A percentile compares a stretch with the other conserved stretches of the same genome.
These are phyloP conservation scores for Trifolium dubium DNA, from an alignment of 306 rosid genomes.

Conservation along the genomic window DNA sequence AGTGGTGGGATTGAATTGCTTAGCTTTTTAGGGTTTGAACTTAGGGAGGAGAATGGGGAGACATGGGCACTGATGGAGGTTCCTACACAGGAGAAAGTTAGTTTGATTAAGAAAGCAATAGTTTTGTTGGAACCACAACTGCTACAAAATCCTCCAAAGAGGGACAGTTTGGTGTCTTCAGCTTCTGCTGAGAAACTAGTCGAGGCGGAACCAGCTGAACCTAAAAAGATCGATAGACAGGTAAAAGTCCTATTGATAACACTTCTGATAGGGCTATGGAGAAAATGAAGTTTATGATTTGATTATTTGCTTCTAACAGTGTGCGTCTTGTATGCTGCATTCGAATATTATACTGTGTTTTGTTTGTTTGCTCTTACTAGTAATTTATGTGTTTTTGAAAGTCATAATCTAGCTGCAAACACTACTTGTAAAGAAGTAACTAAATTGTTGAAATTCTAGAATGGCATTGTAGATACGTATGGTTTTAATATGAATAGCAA, in stretches of 20 bases:
- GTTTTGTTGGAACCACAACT: slow-evolving; percentile 58
- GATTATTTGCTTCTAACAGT: slow-evolving; percentile 13
- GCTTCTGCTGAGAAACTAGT: slow-evolving; percentile 42
- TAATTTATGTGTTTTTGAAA: slow-evolving; percentile 8
- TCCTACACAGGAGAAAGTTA: slow-evolving; percentile 56
- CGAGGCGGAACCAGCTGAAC: slow-evolving; percentile 40
- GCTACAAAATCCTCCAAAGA: slow-evolving; percentile 50
- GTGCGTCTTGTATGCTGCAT: slow-evolving; percentile 27
- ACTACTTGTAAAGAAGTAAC: slow-evolving; percentile 13
- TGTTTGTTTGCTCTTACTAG: slow-evolving; percentile 11
- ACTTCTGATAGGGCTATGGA: neutral
- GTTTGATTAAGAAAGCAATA: slow-evolving; percentile 52
- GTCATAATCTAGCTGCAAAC: slow-evolving; percentile 30
- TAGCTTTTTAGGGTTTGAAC: slow-evolving; percentile 69
- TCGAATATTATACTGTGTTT: slow-evolving; percentile 11
- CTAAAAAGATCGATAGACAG: slow-evolving; percentile 77
- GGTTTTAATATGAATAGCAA: slow-evolving; percentile 7
- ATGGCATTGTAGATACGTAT: neutral
- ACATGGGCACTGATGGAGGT: slow-evolving; percentile 84
- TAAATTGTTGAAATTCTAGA: slow-evolving; percentile 6
- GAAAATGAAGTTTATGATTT: slow-evolving; percentile 4
- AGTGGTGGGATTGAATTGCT: slow-evolving; percentile 84
- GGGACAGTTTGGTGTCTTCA: slow-evolving; percentile 27
- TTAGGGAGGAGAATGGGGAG: slow-evolving; percentile 82
- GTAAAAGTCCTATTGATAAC: slow-evolving; percentile 43